Evolutionary conservation across 495 filamentous ascomycete genomes (phyloP).

Genomic region (Penicillium tannophilum): DNA sequence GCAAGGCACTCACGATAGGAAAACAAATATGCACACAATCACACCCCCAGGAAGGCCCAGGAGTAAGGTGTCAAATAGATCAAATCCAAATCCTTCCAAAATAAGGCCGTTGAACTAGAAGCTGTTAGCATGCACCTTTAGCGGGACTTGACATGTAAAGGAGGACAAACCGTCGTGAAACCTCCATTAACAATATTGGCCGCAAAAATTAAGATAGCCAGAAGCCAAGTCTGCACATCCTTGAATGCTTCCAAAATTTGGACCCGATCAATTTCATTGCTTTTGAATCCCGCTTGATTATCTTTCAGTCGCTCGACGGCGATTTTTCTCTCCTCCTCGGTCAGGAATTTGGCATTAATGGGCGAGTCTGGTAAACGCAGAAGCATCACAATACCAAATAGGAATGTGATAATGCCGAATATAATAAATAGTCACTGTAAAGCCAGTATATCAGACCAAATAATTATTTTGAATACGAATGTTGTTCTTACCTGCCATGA

Average conservation of each 20-base stretch:
- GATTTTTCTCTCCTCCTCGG: conserved; percentile 45
- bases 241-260: conserved; percentile 49
- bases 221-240: conserved; percentile 40
- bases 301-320: conserved; percentile 3
- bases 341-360: conserved; percentile 44
- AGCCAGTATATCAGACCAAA: neutral
- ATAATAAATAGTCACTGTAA: conserved; percentile 27
- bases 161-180: conserved; percentile 22
- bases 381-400: conserved; percentile 40
- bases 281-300: conserved; percentile 29
- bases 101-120: conserved; percentile 4
- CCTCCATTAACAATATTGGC: conserved; percentile 32
- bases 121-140: neutral
- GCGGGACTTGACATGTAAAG: neutral
- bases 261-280: conserved; percentile 50
- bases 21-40: neutral
- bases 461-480: neutral
- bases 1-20: neutral
- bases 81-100: conserved; percentile 3
- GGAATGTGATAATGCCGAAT: conserved; percentile 23
- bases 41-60: neutral
- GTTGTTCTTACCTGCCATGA: conserved; percentile 24
- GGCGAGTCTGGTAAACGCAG: conserved; percentile 52
- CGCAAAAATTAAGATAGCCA: conserved; percentile 14
- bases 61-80: conserved; percentile 2